These are phyloP conservation scores for Venturia pyrina DNA, from an alignment of 2,329 filamentous ascomycete species.

Conservation along the genomic window DNA sequence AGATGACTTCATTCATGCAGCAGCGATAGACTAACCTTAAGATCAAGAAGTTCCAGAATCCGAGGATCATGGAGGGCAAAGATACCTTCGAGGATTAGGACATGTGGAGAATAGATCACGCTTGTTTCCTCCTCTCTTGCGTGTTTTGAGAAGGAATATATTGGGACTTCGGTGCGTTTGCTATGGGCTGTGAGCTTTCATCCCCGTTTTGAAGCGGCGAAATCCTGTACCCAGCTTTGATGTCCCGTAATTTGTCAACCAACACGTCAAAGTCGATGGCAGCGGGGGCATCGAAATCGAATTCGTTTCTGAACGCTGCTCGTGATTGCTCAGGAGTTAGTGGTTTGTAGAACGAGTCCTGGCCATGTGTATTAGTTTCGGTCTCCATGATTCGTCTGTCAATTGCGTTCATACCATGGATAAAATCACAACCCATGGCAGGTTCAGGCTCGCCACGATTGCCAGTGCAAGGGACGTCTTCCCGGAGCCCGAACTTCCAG, in stretches of 20 bases:
- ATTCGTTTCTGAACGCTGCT: conserved; percentile 80
- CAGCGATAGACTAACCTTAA: conserved; percentile 50
- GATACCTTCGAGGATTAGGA: conserved; percentile 90
- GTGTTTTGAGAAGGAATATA: conserved; percentile 94
- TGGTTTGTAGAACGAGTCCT: conserved; percentile 98
- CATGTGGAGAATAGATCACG: conserved; percentile 90
- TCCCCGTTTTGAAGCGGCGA: not conserved
- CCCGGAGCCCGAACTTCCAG: conserved; percentile 87
- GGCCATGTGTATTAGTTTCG: conserved; percentile 20
- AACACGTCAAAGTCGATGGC: conserved; percentile 91
- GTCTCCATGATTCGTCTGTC: not conserved
- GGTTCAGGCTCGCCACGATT: conserved; percentile 78
- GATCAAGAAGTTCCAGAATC: conserved; percentile 77
- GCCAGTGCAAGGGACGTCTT: conserved; percentile 92
- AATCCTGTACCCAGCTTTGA: conserved; percentile 75
- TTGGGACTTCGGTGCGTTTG: conserved; percentile 79
- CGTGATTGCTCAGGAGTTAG: conserved; percentile 68
- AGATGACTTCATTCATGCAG: conserved; percentile 17
- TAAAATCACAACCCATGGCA: conserved; percentile 96
- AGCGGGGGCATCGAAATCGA: conserved; percentile 89
- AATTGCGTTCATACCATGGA: conserved; percentile 61
- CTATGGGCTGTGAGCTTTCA: conserved; percentile 31
- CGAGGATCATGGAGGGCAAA: conserved; percentile 85
- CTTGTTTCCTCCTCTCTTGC: conserved; percentile 69
- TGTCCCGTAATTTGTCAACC: conserved; percentile 65